Evolutionary conservation across 2,329 filamentous ascomycete genomes (phyloP).

Genomic region (Teratosphaeria zuluensis): DNA sequence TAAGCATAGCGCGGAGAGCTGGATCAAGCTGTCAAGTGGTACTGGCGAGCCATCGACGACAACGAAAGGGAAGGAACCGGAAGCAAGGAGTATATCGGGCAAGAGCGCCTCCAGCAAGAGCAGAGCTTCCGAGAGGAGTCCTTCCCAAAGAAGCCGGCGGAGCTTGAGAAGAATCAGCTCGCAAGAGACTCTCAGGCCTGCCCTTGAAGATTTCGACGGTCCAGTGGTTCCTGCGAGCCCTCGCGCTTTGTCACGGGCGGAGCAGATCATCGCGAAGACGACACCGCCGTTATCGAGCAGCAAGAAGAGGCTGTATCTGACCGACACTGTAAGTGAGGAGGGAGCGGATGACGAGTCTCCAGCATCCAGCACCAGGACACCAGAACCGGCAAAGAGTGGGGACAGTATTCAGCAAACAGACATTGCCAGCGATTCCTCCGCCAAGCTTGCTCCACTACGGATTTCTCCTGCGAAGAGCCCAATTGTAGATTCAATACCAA

Average conservation of each 20-base stretch:
- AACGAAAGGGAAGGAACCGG: not conserved
- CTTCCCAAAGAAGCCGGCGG: not conserved
- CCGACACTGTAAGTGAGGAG: constrained; percentile 15
- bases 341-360: constrained; percentile 10
- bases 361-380: not conserved
- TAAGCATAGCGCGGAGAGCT: constrained; percentile 25
- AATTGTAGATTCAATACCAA: constrained; percentile 25
- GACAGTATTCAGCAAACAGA: not conserved
- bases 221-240: not conserved
- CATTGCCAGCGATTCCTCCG: not conserved
- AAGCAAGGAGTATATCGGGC: not conserved
- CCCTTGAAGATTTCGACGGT: constrained; percentile 3
- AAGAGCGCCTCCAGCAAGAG: not conserved
- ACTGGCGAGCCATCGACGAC: not conserved
- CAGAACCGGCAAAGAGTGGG: not conserved
- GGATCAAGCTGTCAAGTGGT: constrained; percentile 18
- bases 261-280: constrained; percentile 18
- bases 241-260: constrained; percentile 12
- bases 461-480: constrained; percentile 9
- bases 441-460: constrained; percentile 1
- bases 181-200: constrained; percentile 14
- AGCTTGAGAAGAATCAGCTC: constrained; percentile 12
- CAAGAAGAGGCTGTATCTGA: constrained; percentile 24
- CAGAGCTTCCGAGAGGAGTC: not conserved
- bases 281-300: constrained; percentile 28